Percentiles rank a stretch among this genome's conserved stretches.
phyloP scores from a whole-genome alignment of 2,329 filamentous ascomycete genomes.

The Colletotrichum euphorbiae region DNA sequence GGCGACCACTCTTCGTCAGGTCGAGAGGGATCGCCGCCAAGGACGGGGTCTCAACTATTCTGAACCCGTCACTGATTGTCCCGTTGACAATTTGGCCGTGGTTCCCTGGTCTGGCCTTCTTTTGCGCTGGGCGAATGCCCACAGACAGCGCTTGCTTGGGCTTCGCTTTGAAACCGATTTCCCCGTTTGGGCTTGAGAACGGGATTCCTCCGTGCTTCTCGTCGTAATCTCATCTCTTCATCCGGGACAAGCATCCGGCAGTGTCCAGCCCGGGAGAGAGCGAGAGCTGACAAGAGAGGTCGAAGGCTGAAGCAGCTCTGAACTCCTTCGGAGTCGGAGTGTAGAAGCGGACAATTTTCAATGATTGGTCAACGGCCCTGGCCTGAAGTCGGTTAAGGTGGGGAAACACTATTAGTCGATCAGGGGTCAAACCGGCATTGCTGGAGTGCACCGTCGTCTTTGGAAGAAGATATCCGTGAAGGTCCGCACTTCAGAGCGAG shows the following conservation, averaged over 20 bases:
- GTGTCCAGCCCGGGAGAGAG: not conserved
- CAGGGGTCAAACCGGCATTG: slow-evolving; percentile 9
- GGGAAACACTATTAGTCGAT: slow-evolving; percentile 7
- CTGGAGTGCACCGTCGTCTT: not conserved
- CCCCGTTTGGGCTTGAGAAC: slow-evolving; percentile 25
- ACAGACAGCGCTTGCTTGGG: slow-evolving; percentile 23
- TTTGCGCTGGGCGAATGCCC: slow-evolving; percentile 14
- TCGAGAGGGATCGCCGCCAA: not conserved
- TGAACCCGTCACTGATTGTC: slow-evolving; percentile 15
- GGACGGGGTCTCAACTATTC: slow-evolving; percentile 12
- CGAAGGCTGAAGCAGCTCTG: not conserved
- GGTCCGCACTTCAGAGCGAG: not conserved
- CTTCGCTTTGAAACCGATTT: slow-evolving; percentile 23
- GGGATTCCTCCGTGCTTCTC: slow-evolving; percentile 29
- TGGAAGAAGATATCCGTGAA: slow-evolving; percentile 12
- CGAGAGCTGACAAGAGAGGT: not conserved
- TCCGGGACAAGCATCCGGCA: slow-evolving; percentile 11
- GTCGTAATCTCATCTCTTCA: slow-evolving; percentile 25
- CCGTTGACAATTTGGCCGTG: slow-evolving; percentile 6
- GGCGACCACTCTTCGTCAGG: not conserved
- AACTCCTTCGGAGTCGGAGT: slow-evolving; percentile 19
- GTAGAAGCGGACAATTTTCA: slow-evolving; percentile 1
- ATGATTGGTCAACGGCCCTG: slow-evolving; percentile 21
- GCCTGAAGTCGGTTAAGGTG: slow-evolving; percentile 7
- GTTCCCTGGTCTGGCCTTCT: slow-evolving; percentile 9